Conservation (phyloP, 176 grass and related monocot genomes). For the Aegilops sharonensis region DNA sequence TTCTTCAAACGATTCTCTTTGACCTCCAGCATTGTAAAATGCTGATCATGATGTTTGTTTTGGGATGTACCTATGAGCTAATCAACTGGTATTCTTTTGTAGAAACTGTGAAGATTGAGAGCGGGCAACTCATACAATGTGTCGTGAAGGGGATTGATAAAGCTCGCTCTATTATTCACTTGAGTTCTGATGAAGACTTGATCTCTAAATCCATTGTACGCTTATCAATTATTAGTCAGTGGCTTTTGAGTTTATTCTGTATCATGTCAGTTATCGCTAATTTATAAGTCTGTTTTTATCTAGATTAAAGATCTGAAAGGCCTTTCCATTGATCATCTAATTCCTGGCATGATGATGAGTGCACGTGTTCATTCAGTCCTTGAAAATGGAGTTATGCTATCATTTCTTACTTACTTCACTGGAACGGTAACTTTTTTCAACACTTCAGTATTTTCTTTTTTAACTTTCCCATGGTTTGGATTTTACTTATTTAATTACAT, state of each 20-base stretch:
- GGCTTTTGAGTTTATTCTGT: neutral
- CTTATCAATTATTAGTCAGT: neutral
- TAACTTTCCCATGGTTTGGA: constrained; percentile 11
- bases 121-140: constrained; percentile 69
- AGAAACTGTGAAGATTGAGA: constrained; percentile 56
- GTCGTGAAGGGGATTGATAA: constrained; percentile 77
- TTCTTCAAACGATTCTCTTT: constrained; percentile 4
- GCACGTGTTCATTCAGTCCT: constrained; percentile 76
- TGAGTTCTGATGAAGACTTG: constrained; percentile 71
- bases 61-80: constrained; percentile 1
- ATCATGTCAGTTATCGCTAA: constrained; percentile 21
- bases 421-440: constrained; percentile 69
- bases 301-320: constrained; percentile 92
- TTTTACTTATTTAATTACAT: constrained; percentile 15
- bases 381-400: constrained; percentile 92
- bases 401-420: constrained; percentile 96
- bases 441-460: neutral
- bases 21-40: neutral
- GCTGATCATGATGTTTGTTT: constrained; percentile 32
- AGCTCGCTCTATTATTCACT: constrained; percentile 64
- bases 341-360: constrained; percentile 98
- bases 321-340: constrained; percentile 89
- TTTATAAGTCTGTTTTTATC: constrained; percentile 29
- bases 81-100: constrained; percentile 24
- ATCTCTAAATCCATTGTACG: constrained; percentile 80